phyloP scores from a whole-genome alignment of 163 green algal species.

The Scenedesmus sp. region DNA sequence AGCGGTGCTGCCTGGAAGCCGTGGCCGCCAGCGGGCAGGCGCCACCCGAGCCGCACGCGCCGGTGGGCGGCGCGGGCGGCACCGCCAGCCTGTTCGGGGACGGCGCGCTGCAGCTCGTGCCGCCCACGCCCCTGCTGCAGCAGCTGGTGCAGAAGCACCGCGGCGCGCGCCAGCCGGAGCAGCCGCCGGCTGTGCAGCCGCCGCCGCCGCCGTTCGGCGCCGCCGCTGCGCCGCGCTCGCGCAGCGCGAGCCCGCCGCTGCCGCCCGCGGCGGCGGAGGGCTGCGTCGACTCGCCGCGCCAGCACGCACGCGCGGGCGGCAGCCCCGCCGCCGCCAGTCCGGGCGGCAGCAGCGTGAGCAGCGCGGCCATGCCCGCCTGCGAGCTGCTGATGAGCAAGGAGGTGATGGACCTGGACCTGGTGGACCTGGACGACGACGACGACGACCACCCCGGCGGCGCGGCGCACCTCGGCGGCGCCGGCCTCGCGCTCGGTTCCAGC shows the following conservation, averaged over 20 bases:
- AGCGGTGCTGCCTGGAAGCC: background rate
- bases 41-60: too few species aligned
- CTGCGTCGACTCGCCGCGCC: background rate
- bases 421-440: background rate
- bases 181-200: slow-evolving; percentile 4
- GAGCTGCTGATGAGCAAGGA: slow-evolving; percentile 3
- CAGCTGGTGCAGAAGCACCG: slow-evolving; percentile 27
- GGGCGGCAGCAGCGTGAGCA: slow-evolving; percentile 4
- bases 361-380: background rate
- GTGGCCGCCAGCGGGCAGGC: background rate
- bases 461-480: too few species aligned
- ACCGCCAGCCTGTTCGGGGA: background rate
- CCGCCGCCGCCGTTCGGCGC: background rate
- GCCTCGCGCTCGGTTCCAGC: background rate
- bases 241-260: slow-evolving; percentile 17
- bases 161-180: slow-evolving; percentile 4
- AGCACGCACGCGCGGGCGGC: background rate
- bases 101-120: slow-evolving; percentile 35
- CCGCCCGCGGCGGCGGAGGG: background rate
- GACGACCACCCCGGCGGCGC: background rate
- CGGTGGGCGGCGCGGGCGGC: background rate
- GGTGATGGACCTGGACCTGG: slow-evolving; percentile 35
- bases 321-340: background rate
- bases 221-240: background rate
- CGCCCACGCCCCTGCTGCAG: slow-evolving; percentile 43